Conservation (phyloP, 116 monocot species). For the Dioscorea cayenensis region DNA sequence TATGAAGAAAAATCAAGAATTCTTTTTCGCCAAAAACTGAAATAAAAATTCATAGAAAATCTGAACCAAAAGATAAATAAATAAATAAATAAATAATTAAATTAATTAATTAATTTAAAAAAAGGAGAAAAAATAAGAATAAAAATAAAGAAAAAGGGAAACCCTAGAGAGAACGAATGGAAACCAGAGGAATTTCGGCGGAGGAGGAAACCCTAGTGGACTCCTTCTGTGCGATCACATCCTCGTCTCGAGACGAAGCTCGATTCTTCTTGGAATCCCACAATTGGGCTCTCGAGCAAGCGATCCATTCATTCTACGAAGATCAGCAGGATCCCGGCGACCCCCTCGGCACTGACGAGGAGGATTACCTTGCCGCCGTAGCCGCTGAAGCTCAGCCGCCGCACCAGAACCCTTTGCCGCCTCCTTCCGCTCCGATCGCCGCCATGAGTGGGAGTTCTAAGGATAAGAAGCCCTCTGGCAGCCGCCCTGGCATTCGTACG, state of each 20-base stretch:
- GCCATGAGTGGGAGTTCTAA: slow-evolving; percentile 12
- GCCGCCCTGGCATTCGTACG: slow-evolving; percentile 51
- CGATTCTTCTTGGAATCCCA: slow-evolving; percentile 76
- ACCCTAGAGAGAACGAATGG: neutral
- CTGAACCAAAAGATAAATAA: no score
- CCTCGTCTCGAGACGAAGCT: slow-evolving; percentile 53
- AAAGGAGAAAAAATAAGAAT: no score
- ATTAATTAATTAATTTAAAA: no score
- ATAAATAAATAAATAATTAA: no score
- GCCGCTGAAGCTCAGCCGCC: neutral
- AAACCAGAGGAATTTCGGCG: neutral
- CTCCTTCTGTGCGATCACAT: slow-evolving; percentile 40
- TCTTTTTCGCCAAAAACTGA: no score
- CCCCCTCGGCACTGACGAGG: slow-evolving; percentile 2
- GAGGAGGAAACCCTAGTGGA: slow-evolving; percentile 20
- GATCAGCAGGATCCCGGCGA: neutral
- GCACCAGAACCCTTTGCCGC: neutral
- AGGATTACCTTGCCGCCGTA: neutral
- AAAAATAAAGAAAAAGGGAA: no score
- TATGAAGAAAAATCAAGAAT: no score
- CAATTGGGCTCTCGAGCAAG: slow-evolving; percentile 53
- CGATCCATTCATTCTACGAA: slow-evolving; percentile 75
- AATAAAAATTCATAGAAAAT: no score
- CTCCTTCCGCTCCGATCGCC: neutral
- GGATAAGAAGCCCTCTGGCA: slow-evolving; percentile 19